Base-by-base conservation (phyloP, 2,329 filamentous ascomycete genomes). In the Hypoxylon sp. region DNA sequence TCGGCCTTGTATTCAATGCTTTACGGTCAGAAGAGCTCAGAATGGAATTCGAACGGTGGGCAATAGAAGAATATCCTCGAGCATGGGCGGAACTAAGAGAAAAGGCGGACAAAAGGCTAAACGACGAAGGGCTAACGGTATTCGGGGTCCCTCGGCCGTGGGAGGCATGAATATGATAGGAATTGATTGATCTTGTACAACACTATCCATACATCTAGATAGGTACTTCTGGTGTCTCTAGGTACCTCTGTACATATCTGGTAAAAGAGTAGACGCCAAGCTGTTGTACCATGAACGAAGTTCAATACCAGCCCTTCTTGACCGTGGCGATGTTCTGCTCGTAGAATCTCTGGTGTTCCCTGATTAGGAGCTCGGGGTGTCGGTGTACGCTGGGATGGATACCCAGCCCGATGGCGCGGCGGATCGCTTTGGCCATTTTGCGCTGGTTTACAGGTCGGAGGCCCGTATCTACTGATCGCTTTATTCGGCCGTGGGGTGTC, bases 391-490 rank as follows among this genome's bases (percentile, higher is more conserved):
- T 96, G 23, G 96, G 96, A 86, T 98, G 94, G 65, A 98, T 83
- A 14, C 96, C 96, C 76, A 97, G 86, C 1, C 94, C 96, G 74
- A 98, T 90, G 19, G 92, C 91, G 73, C 96, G 87, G 70, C 96
- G 85, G 74, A 99, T 91, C 56, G 96, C 95, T 84, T 96, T 97
- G 67, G 95, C 92, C 76, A 99, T 89, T 81, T 91, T 94, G 71
- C 96, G 87, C 83, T 99, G 96, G 83, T 98, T 98, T 70, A 92
- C 91, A 2, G 92, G 91, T 61, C 93, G 87, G 66, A 99, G 83
- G 12, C 93, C 93, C 0, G 94, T 98, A 23, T 90, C 83, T 5
- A 79, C 85, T n/a, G 87, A 84, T 77, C 91, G 89, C 81, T 88
- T 91, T 78, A 99, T 97, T 64, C 94, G 88, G 53, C 95, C 96